Evolutionary conservation across 371 early-diverging fungal species (phyloP).

Genomic region (Smittium culicis): DNA sequence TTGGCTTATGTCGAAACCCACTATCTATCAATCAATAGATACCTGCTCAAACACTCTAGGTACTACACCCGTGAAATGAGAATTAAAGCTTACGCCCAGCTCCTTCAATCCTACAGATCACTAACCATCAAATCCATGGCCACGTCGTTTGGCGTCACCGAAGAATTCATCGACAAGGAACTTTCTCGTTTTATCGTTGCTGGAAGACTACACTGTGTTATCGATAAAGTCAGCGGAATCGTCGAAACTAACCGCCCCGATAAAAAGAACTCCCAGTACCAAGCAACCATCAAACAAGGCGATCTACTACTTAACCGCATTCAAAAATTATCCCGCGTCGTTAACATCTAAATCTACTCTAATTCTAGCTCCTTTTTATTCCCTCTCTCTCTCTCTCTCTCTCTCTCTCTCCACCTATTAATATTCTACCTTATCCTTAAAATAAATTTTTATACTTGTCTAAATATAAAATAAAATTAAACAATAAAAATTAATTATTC

Average conservation of each 20-base stretch:
- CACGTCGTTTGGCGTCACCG: conserved; percentile 87
- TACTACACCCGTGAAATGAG: conserved; percentile 97
- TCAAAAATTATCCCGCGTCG: conserved; percentile 89
- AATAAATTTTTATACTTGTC: too few relatives aligned
- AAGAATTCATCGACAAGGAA: conserved; percentile 92
- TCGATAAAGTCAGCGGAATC: conserved; percentile 97
- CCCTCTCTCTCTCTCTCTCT: not conserved
- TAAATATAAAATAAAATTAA: too few relatives aligned
- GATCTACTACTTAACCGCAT: conserved; percentile 88
- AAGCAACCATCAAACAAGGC: conserved; percentile 88
- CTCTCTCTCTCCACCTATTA: not conserved
- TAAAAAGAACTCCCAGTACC: conserved; percentile 92
- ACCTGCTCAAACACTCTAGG: conserved; percentile 66
- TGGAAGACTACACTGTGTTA: conserved; percentile 93
- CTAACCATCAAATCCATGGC: conserved; percentile 95
- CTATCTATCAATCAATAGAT: conserved; percentile 46
- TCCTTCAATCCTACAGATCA: conserved; percentile 93
- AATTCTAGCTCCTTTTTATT: too few relatives aligned
- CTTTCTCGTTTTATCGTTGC: conserved; percentile 91
- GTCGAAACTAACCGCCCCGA: conserved; percentile 95
- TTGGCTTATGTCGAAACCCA: conserved; percentile 53
- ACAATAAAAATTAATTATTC: too few relatives aligned
- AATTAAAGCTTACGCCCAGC: conserved; percentile 91
- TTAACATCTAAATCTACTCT: conserved; percentile 33
- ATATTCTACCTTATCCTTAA: conserved; percentile 7